phyloP scores from a whole-genome alignment of 2,329 filamentous ascomycete genomes.

The Aaosphaeria pasadenensis region DNA sequence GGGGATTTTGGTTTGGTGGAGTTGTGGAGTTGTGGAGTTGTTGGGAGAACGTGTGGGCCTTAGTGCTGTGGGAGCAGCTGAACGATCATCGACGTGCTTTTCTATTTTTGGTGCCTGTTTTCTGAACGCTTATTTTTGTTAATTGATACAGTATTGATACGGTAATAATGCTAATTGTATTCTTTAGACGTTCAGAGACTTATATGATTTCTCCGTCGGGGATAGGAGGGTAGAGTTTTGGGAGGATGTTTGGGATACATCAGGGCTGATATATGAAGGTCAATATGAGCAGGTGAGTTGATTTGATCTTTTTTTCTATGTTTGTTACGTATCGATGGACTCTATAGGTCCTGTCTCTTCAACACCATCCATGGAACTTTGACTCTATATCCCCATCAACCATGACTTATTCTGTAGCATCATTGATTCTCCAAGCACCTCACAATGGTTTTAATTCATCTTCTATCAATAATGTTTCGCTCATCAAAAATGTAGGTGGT shows the following conservation, averaged over 20 bases:
- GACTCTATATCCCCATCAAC: no score
- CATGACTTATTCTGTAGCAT: no score
- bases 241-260: slow-evolving; percentile 28
- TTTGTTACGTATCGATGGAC: neutral
- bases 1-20: no score
- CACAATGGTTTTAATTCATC: neutral
- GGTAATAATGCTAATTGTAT: neutral
- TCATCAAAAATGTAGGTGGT: slow-evolving; percentile 46
- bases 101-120: no score
- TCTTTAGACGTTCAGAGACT: slow-evolving; percentile 61
- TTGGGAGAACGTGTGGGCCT: no score
- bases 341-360: neutral
- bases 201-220: slow-evolving; percentile 67
- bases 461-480: neutral
- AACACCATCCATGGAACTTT: no score
- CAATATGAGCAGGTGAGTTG: slow-evolving; percentile 20
- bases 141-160: no score
- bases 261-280: slow-evolving; percentile 29
- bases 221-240: slow-evolving; percentile 50
- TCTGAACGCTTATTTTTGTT: no score
- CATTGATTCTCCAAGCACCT: neutral
- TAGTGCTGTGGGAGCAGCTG: no score
- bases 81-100: no score
- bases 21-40: no score
- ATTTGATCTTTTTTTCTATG: neutral